Base-by-base conservation (phyloP, 495 filamentous ascomycete species). In the Amniculicola lignicola region DNA sequence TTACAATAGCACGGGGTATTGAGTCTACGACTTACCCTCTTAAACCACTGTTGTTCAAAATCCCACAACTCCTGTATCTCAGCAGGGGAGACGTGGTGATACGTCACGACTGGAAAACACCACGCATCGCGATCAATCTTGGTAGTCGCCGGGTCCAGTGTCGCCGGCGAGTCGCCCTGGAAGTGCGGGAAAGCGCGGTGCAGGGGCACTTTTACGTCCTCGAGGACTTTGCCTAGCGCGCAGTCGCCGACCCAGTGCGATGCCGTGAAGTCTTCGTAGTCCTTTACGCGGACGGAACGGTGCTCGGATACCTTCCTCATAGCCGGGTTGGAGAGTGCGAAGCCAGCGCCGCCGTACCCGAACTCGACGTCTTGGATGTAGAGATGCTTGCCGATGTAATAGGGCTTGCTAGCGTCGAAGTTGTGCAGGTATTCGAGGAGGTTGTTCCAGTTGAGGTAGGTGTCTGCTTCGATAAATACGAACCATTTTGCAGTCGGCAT, bases 401-500 rank as follows among this genome's bases (percentile, higher is more conserved):
- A 54, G 4, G 55, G 55, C 28, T 66, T 53, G 29, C n/a, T 44
- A 22, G 56, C 18, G 39, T 66, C 61, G 21, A 61, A 54, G 27
- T 57, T 47, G 50, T 14, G 35, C 21, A 67, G 58, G 31, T 61
- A 67, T 31, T 51, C 51, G n/a, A 62, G 35, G 23, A 67, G 52
- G 37, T 67, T 67, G 27, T 61, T 45, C 57, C 62, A 63, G 24
- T 27, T 18, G 11, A 67, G 40, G 33, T 56, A 65, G 14, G 65
- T 65, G 51, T 67, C 65, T 14, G 51, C 36, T 15, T 67, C 65
- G 36, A 67, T 52, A 51, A 67, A 65, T 42, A 67, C 38, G 50
- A 39, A 67, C 65, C 65, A 67, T 39, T 67, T 65, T 29, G 62
- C 57, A 5, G 51, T 40, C 18, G 61, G 61, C 48, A 48, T 48